Base-by-base conservation (phyloP, 768 basidiomycete genomes). In the Neoboletus subvelutipes region DNA sequence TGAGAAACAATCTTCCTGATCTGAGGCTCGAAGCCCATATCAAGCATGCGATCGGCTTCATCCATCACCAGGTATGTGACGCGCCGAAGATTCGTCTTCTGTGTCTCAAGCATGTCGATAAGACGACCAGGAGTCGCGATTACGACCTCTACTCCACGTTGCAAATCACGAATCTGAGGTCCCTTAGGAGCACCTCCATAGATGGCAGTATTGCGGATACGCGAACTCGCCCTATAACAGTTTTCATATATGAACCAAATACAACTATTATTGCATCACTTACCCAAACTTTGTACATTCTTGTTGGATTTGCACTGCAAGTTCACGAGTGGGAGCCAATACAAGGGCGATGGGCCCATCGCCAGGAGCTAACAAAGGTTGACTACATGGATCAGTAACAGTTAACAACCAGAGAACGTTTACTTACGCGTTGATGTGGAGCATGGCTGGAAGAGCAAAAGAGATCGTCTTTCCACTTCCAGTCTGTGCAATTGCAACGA, bases 21-120 rank as follows among this genome's bases (percentile, higher is more conserved):
- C 73, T 99, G 97, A 52, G 97, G 97, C 77, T 99, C 97, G 78
- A 99, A 99, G 81, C 97, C 97, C 97, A 99, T 99, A 79, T 99
- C 97, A 61, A 99, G 83, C 97, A 99, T 99, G 69, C 97, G 92
- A 78, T 99, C 97, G 45, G 97, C 97, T 75, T 99, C 97, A 69
- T 99, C 97, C 87, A 99, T 92, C 70, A 99, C 97, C 40, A 99
- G 83, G 75, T 98, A 99, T 22, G 97, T 99, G 55, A 99, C 82
- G 41, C 97, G 88, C 55, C 91, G 91, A 52, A 99, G 83, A 74
- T 98, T 98, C 22, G 95, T 98, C 77, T 97, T 97, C 70, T 90
- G 87, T 1, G 84, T 85, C 78, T 99, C 97, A 28, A 99, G 83
- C 97, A 99, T 98, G 71, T 99, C 97, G 64, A 99, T 99, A 63